Evolutionary conservation across 2,329 filamentous ascomycete species (phyloP), one percentile per base, ranked within the genome.

Genomic region (Talaromyces sp.): DNA sequence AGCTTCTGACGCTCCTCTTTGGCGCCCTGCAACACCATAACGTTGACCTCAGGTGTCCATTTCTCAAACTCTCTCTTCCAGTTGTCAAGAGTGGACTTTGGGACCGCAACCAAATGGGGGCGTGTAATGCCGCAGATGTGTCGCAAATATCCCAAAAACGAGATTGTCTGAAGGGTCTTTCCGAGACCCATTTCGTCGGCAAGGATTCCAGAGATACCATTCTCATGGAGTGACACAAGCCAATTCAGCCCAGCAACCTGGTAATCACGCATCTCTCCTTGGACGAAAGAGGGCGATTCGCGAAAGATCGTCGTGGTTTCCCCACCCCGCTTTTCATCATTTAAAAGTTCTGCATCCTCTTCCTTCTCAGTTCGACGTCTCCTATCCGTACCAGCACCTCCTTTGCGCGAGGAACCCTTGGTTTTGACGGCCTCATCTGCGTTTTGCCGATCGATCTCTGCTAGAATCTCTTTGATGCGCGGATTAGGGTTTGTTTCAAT

Each of bases 121-220:
- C 95, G 95, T 7, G 85, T 91, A 67, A 93, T 98, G 63, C 87
- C 91, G 76, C 91, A 89, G 63, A 97, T 86, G 76, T 96, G 95
- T 70, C 95, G 88, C 50, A 99, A 81, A 72, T 99, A 99, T 3
- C 95, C 95, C 35, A 99, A 79, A 77, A 99, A 99, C 1, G 95
- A 89, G 62, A 99, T 99, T 0, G 95, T 99, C 77, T 99, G 95
- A 29, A 99, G 78, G 0, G 95, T 99, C 81, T 99, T 99, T 70
- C 95, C 95, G 21, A 99, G 82, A 76, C 95, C 95, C 95, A 99
- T 99, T 78, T 99, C 95, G 71, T 99, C 95, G 63, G 95, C 95
- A 55, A 99, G 81, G 64, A 99, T 99, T 67, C 95, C 95, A 21
- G 93, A 98, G 66, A 99, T 99, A 80, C 95, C 95, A 70, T 99